Percentiles rank a stretch among this genome's conserved stretches.
Conservation (phyloP, 768 basidiomycete species). For the Ramaria sp. region DNA sequence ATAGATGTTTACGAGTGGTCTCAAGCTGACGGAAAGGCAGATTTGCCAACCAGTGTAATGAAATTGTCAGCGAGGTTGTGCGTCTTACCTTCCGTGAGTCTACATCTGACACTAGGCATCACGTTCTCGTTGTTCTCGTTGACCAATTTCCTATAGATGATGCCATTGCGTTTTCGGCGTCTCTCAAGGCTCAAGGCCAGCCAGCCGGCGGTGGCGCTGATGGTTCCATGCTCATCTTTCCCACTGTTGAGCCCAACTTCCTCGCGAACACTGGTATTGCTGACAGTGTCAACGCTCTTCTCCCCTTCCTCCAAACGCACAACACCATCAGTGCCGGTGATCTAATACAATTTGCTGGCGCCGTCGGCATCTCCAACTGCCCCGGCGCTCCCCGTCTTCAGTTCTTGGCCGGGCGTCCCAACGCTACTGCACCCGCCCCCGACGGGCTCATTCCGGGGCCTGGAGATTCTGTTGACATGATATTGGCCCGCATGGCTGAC, state of each 20-base stretch:
- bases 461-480: slow-evolving; percentile 9
- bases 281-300: slow-evolving; percentile 15
- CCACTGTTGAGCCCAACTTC: slow-evolving; percentile 13
- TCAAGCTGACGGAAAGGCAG: background rate
- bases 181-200: background rate
- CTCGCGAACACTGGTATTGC: slow-evolving; percentile 17
- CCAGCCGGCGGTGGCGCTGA: slow-evolving; percentile 17
- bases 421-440: slow-evolving; percentile 12
- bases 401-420: slow-evolving; percentile 4
- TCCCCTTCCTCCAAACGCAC: slow-evolving; percentile 11
- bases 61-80: slow-evolving; percentile 19
- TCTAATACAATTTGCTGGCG: slow-evolving; percentile 13
- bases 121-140: too few relatives aligned
- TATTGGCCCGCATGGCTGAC: slow-evolving; percentile 7
- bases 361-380: slow-evolving; percentile 15
- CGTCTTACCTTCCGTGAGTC: slow-evolving; percentile 18
- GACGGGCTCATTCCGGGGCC: slow-evolving; percentile 14
- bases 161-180: slow-evolving; percentile 3
- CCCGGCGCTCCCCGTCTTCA: slow-evolving; percentile 14
- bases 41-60: slow-evolving; percentile 20
- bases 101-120: too few relatives aligned
- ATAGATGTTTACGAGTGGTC: background rate
- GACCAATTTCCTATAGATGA: background rate
- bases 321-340: too few relatives aligned
- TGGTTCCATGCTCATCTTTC: slow-evolving; percentile 14